Base-by-base conservation (phyloP, 371 early-diverging fungal species). In the Batrachochytrium dendrobatidis region DNA sequence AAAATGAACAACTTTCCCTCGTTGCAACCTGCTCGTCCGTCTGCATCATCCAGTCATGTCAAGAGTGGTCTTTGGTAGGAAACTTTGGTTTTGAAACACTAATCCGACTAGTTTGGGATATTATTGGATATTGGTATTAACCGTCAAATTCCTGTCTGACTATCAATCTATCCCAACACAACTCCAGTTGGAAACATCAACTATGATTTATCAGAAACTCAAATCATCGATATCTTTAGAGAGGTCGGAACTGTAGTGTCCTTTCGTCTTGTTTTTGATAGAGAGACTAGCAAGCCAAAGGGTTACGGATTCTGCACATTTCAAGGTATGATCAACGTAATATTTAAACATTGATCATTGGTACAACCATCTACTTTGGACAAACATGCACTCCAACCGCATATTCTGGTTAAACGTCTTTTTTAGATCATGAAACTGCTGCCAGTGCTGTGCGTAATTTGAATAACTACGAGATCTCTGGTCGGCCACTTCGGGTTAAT, bases 231-330 rank as follows among this genome's bases (percentile, higher is more conserved):
- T 39, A 86, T 95, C 43, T 93, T 95, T 64, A 84, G 85, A 53
- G 89, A 89, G 67, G 92, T 88, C 28, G 94, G 95, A 1, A 89
- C 89, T 7, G 92, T 95, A 24, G 81, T 68, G 0, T 53, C 55
- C n/a, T 75, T 75, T 50, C 86, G 90, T 53, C 75, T 93, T 22
- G 80, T 91, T 5, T 90, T 89, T 64, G 92, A 93, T 71, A 80
- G 86, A 35, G 92, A 91, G 1, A 84, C 90, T n/a, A 87, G 87
- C 51, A 87, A 87, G 71, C 88, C 91, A 4, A 86, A 87, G 57
- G 94, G 94, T n/a, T 91, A 85, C 68, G 94, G 91, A 18, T 92
- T 91, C 67, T 90, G 89, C 61, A 88, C 88, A 60, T 91, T 83
- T 62, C 82, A 83, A 62, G 91, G 88, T 80, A 59, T 59, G 52